phyloP scores from a whole-genome alignment of 495 filamentous ascomycete genomes.

The Tuber magnatum region DNA sequence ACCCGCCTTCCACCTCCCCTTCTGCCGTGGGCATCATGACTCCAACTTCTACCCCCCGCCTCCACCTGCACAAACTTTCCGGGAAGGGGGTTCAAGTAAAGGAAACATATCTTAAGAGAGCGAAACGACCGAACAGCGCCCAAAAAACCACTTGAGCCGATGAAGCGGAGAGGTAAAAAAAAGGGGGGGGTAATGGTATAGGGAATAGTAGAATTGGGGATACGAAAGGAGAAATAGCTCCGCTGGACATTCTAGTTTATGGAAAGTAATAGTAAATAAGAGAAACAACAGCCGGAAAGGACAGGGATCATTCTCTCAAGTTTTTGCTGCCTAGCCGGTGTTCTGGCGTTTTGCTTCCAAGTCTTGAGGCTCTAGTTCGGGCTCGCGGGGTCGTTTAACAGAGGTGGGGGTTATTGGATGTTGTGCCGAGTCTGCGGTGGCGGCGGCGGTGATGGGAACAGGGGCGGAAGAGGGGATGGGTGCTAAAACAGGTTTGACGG shows the following conservation, averaged over 20 bases:
- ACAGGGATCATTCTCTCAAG: background rate
- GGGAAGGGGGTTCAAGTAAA: background rate
- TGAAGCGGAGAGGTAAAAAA: background rate
- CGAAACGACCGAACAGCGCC: background rate
- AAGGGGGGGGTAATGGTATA: background rate
- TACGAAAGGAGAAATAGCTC: background rate
- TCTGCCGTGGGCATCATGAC: background rate
- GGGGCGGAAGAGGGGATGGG: background rate
- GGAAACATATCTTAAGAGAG: background rate
- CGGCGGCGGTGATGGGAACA: background rate
- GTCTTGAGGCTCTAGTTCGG: background rate
- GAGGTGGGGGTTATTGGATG: background rate
- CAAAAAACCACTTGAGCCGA: background rate
- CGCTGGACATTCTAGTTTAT: background rate
- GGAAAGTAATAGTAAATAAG: background rate
- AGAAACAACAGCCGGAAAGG: background rate
- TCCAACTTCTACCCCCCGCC: background rate
- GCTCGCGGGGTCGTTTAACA: background rate
- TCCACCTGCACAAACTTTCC: background rate
- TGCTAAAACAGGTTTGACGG: background rate
- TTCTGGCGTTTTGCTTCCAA: conserved; percentile 1
- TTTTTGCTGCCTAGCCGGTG: background rate
- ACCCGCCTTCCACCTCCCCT: background rate
- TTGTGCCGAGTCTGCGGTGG: background rate
- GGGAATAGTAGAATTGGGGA: background rate